These are phyloP conservation scores for Nicotiana knightiana DNA, from an alignment of 257 asterid genomes.

Conservation along the genomic window DNA sequence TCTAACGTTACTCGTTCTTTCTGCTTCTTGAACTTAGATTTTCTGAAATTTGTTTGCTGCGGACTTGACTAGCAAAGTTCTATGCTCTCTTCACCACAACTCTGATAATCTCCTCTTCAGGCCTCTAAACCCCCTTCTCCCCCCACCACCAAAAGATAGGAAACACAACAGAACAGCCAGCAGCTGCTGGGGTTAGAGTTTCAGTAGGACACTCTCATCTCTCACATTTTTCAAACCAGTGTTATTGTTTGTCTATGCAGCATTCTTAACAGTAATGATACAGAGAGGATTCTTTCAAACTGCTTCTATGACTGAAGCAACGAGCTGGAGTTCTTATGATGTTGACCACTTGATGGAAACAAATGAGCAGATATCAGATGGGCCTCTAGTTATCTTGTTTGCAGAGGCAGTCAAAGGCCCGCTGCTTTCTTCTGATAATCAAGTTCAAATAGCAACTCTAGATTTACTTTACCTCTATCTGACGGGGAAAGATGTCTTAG, in stretches of 20 bases:
- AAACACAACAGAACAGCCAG: not conserved
- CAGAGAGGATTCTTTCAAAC: slow-evolving; percentile 70
- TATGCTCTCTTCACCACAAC: not conserved
- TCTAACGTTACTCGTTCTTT: slow-evolving; percentile 1
- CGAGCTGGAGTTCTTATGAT: slow-evolving; percentile 35
- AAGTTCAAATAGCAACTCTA: slow-evolving; percentile 76
- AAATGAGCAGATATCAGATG: slow-evolving; percentile 38
- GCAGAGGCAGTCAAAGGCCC: slow-evolving; percentile 96
- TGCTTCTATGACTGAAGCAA: slow-evolving; percentile 29
- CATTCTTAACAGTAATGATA: slow-evolving; percentile 78
- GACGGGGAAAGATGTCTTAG: slow-evolving; percentile 43
- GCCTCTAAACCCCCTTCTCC: not conserved
- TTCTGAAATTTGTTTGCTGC: not conserved
- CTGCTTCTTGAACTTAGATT: slow-evolving; percentile 1
- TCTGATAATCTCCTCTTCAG: not conserved
- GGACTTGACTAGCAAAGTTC: not conserved
- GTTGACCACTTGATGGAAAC: slow-evolving; percentile 54
- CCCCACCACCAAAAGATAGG: not conserved
- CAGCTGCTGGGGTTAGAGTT: not conserved
- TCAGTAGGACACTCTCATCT: not conserved
- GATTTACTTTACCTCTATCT: slow-evolving; percentile 54
- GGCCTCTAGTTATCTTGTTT: slow-evolving; percentile 60
- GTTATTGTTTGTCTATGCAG: slow-evolving; percentile 36
- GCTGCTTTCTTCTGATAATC: slow-evolving; percentile 85
- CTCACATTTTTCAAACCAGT: not conserved